These are phyloP conservation scores for Aspergillus fumigatiaffinis DNA, from an alignment of 2,329 filamentous ascomycete species.

Conservation along the genomic window DNA sequence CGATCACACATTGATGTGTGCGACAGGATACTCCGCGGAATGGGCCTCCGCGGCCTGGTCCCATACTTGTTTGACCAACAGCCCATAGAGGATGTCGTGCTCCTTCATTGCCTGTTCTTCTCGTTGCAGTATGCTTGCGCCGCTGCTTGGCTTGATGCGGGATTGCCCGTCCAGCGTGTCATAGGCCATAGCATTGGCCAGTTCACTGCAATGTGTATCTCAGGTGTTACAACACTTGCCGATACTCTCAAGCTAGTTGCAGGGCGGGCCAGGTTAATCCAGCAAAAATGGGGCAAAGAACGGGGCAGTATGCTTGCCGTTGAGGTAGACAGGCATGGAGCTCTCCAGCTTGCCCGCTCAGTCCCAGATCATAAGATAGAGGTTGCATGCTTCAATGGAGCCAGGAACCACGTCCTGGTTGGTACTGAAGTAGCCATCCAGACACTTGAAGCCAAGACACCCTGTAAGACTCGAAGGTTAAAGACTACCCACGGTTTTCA, in stretches of 20 bases:
- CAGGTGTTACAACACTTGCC: conserved; percentile 25
- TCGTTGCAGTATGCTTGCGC: conserved; percentile 38
- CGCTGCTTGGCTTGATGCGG: conserved; percentile 36
- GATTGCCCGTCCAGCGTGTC: conserved; percentile 28
- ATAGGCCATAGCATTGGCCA: conserved; percentile 41
- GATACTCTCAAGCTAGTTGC: conserved; percentile 27
- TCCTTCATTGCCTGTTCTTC: conserved; percentile 38
- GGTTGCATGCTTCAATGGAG: conserved; percentile 50
- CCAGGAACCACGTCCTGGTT: conserved; percentile 40
- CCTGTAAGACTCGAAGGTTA: conserved; percentile 34
- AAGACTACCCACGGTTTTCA: conserved; percentile 49
- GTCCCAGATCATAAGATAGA: background rate
- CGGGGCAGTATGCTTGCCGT: conserved; percentile 33
- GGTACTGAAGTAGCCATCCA: conserved; percentile 35
- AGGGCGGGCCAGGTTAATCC: conserved; percentile 28
- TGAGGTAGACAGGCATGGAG: conserved; percentile 22
- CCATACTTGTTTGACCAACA: conserved; percentile 25
- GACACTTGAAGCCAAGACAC: conserved; percentile 2
- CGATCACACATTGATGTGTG: conserved; percentile 27
- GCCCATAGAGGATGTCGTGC: conserved; percentile 16
- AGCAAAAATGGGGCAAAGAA: conserved; percentile 29
- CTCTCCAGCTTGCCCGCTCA: background rate
- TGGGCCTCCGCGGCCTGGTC: conserved; percentile 32
- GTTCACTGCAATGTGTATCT: conserved; percentile 32
- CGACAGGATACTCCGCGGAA: background rate